phyloP scores from a whole-genome alignment of 768 basidiomycete genomes.

The Dentipellis sp. region DNA sequence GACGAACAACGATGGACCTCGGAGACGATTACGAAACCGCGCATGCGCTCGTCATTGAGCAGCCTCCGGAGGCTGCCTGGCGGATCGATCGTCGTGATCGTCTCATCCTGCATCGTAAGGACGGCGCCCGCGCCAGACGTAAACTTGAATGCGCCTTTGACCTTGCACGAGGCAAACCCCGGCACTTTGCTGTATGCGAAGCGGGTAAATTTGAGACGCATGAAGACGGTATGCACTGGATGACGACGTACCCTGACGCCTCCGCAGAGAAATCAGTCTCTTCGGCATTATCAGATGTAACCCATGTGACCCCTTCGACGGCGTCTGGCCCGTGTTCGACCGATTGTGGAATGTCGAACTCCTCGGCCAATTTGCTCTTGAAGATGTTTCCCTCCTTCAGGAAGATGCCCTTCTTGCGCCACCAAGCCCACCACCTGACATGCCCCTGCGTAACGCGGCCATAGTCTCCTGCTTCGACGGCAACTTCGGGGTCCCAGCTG shows the following conservation, averaged over 20 bases:
- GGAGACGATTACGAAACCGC: slow-evolving; percentile 22
- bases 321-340: not conserved
- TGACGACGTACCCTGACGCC: not conserved
- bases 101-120: slow-evolving; percentile 23
- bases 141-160: slow-evolving; percentile 22
- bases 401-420: slow-evolving; percentile 1
- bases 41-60: slow-evolving; percentile 17
- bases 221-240: not conserved
- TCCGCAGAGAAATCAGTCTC: not conserved
- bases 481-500: slow-evolving; percentile 25
- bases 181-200: not conserved
- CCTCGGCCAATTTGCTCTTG: not conserved
- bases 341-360: not conserved
- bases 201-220: not conserved
- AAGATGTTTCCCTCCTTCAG: not conserved
- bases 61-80: slow-evolving; percentile 21
- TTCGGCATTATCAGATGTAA: not conserved
- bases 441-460: slow-evolving; percentile 19
- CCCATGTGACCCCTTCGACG: not conserved
- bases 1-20: slow-evolving; percentile 25
- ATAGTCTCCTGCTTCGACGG: slow-evolving; percentile 23
- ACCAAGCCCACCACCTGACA: slow-evolving; percentile 16
- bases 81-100: slow-evolving; percentile 19
- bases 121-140: slow-evolving; percentile 21
- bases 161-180: slow-evolving; percentile 17